Percentiles rank a stretch among this genome's conserved stretches.
Evolutionary conservation across 2,329 filamentous ascomycete species (phyloP).

Genomic region (Daldinia eschscholtzii): DNA sequence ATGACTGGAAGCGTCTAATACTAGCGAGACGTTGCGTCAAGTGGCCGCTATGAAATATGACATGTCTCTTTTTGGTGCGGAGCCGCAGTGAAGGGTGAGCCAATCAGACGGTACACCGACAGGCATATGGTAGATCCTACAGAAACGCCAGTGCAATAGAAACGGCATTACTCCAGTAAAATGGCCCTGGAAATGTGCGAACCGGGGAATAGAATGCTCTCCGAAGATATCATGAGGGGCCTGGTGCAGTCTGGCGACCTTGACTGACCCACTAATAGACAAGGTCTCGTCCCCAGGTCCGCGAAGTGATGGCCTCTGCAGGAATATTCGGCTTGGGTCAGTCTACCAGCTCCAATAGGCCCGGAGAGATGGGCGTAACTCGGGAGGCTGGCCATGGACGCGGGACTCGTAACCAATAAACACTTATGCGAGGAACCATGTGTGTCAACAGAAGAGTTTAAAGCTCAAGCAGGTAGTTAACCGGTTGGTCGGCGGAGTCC

Average conservation of each 20-base stretch:
- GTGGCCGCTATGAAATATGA: conserved; percentile 36
- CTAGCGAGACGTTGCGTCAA: conserved; percentile 31
- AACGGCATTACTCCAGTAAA: conserved; percentile 31
- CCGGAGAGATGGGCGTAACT: conserved; percentile 30
- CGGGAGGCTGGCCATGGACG: conserved; percentile 39
- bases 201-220: conserved; percentile 39
- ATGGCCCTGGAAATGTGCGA: conserved; percentile 31
- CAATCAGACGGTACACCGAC: conserved; percentile 31
- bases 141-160: conserved; percentile 35
- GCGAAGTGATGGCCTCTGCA: conserved; percentile 40
- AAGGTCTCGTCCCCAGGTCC: conserved; percentile 33
- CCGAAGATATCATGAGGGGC: conserved; percentile 38
- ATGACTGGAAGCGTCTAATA: conserved; percentile 25
- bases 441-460: conserved; percentile 27
- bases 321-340: conserved; percentile 38
- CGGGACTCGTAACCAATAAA: conserved; percentile 33
- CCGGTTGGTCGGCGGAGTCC: conserved; percentile 26
- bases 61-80: conserved; percentile 40
- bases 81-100: conserved; percentile 34
- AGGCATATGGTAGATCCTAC: conserved; percentile 38
- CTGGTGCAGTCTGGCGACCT: conserved; percentile 24
- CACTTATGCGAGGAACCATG: conserved; percentile 29
- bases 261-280: conserved; percentile 25
- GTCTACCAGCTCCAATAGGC: conserved; percentile 34
- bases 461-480: conserved; percentile 21